These are phyloP conservation scores for Argentina anserina DNA, from an alignment of 306 rosid species.

Conservation along the genomic window DNA sequence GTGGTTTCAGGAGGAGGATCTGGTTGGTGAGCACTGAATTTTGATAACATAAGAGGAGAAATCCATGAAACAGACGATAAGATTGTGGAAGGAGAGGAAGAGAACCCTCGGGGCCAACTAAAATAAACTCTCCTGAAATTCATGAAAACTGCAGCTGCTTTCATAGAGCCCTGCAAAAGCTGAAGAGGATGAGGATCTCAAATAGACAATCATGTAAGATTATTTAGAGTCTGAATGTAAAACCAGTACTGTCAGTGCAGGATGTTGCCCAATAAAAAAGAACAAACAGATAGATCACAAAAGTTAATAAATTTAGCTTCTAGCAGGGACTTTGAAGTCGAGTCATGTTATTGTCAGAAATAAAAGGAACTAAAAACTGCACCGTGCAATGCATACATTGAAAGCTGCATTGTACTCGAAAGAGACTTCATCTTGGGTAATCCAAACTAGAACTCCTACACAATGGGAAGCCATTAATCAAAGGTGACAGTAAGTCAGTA, in stretches of 20 bases:
- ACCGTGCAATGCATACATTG: not conserved
- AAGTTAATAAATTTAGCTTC: no score
- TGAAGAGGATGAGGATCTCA: constrained; percentile 12
- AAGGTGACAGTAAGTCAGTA: not conserved
- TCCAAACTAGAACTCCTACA: not conserved
- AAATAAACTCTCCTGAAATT: constrained; percentile 24
- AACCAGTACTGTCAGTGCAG: no score
- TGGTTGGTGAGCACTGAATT: constrained; percentile 34
- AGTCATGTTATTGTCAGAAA: not conserved
- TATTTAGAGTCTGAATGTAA: no score
- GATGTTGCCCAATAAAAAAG: no score
- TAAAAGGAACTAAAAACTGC: not conserved
- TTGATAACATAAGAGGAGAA: constrained; percentile 54
- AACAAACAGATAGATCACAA: not conserved
- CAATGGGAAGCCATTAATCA: no score
- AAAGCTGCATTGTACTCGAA: not conserved
- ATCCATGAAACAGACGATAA: constrained; percentile 56
- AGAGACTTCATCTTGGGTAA: not conserved
- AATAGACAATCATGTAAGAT: not conserved
- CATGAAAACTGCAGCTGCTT: constrained; percentile 33
- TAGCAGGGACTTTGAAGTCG: not conserved
- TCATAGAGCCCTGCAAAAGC: constrained; percentile 3
- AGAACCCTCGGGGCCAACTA: constrained; percentile 21
- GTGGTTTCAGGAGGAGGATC: constrained; percentile 44
- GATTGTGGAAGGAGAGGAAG: constrained; percentile 23